A percentile compares a stretch with the other conserved stretches of the same genome.
Conservation (phyloP, 2,329 filamentous ascomycete species). For the Ophiognomonia clavigignenti-juglandacearum region DNA sequence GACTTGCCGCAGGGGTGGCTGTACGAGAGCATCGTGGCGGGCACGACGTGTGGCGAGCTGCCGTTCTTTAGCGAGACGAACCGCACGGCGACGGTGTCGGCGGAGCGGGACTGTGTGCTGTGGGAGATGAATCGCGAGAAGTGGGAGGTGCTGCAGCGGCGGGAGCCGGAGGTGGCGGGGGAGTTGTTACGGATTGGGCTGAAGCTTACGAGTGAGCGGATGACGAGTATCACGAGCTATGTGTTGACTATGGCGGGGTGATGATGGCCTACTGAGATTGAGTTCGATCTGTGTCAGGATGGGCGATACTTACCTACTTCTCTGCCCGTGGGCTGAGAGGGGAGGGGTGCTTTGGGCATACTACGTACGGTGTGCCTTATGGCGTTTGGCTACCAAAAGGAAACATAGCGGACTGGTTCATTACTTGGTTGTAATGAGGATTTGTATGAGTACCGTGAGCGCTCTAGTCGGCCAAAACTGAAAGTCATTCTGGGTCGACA, state of each 20-base stretch:
- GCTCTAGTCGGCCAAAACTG: too few relatives aligned
- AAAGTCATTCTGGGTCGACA: too few relatives aligned
- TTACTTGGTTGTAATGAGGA: too few relatives aligned
- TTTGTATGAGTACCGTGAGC: too few relatives aligned
- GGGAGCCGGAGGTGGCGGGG: conserved; percentile 71
- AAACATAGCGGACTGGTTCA: too few relatives aligned
- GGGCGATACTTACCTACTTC: too few relatives aligned
- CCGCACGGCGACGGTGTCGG: conserved; percentile 79
- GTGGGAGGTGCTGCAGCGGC: conserved; percentile 68
- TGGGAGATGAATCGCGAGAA: conserved; percentile 72
- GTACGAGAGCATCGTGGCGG: conserved; percentile 87
- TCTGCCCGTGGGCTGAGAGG: too few relatives aligned
- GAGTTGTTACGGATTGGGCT: conserved; percentile 84
- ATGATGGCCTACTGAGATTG: background rate
- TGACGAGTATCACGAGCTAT: conserved; percentile 63
- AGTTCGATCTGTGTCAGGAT: too few relatives aligned
- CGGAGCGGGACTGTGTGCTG: conserved; percentile 74
- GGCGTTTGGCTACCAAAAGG: background rate
- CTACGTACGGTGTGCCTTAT: background rate
- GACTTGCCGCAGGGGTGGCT: conserved; percentile 83
- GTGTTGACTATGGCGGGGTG: conserved; percentile 46
- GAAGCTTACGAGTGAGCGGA: conserved; percentile 90
- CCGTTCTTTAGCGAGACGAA: conserved; percentile 92
- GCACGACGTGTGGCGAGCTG: conserved; percentile 91
- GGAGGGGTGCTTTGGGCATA: background rate